Evolutionary conservation across 202 grass and related monocot species (phyloP).

Genomic region (Panicum virgatum): DNA sequence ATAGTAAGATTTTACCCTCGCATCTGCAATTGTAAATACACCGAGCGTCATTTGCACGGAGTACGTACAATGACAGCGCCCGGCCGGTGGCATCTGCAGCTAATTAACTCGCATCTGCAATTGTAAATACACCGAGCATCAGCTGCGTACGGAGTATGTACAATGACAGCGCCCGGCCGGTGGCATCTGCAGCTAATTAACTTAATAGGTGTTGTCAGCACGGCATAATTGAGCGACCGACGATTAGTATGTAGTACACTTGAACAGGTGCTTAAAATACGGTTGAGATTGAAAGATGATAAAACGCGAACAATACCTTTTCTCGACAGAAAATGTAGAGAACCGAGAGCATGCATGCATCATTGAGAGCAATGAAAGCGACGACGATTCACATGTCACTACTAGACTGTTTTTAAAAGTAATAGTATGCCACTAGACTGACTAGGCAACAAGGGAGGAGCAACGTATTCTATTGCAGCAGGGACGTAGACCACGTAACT

Average conservation of each 20-base stretch:
- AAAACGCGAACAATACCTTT: neutral
- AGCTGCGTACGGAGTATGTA: constrained; percentile 4
- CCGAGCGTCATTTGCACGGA: too few relatives aligned
- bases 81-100: too few relatives aligned
- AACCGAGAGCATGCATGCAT: neutral
- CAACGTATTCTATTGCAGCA: constrained; percentile 6
- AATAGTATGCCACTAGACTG: neutral
- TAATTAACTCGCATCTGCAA: neutral
- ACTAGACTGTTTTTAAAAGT: too few relatives aligned
- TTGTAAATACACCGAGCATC: neutral
- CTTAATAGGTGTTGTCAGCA: neutral
- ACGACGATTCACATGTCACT: neutral
- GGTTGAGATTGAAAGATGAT: neutral
- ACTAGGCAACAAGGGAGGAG: neutral
- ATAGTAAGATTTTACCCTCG: too few relatives aligned
- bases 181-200: neutral
- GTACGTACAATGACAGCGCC: too few relatives aligned
- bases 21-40: too few relatives aligned
- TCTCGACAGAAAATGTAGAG: constrained; percentile 5
- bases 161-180: neutral
- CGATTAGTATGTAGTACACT: too few relatives aligned
- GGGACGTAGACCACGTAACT: constrained; percentile 49
- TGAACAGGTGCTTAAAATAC: neutral
- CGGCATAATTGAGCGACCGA: neutral
- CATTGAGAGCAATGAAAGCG: neutral